A percentile compares a stretch with the other conserved stretches of the same genome.
Evolutionary conservation across 2,329 filamentous ascomycete species (phyloP).

Genomic region (Nemania bipapillata): DNA sequence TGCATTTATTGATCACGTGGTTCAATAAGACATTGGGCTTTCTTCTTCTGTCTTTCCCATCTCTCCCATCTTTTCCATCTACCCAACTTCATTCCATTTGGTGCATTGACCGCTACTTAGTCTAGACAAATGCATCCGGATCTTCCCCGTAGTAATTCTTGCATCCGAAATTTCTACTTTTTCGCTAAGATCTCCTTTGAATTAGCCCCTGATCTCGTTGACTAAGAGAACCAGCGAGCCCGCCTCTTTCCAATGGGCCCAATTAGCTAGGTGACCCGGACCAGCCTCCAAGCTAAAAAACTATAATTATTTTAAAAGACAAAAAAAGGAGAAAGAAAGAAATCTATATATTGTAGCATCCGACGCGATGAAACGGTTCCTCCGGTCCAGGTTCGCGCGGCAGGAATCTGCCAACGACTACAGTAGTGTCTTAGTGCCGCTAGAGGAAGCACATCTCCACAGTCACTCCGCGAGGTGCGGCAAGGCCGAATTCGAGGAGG

Average conservation of each 20-base stretch:
- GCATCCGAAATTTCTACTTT: neutral
- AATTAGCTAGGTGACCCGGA: constrained; percentile 1
- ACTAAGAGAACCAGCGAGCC: constrained; percentile 12
- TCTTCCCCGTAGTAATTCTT: neutral
- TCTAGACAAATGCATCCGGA: neutral
- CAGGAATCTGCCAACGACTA: constrained; percentile 63
- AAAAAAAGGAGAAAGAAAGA: neutral
- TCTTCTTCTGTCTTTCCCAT: constrained; percentile 11
- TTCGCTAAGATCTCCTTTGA: neutral
- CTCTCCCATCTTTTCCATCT: neutral
- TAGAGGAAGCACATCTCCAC: constrained; percentile 67
- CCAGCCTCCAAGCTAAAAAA: constrained; percentile 26
- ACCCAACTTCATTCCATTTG: neutral
- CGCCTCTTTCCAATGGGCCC: constrained; percentile 27
- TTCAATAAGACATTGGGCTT: constrained; percentile 36
- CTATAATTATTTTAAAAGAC: no score
- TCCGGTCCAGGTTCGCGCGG: constrained; percentile 42
- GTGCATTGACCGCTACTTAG: neutral
- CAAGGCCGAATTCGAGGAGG: constrained; percentile 57
- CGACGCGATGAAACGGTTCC: constrained; percentile 29
- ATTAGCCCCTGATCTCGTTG: constrained; percentile 6
- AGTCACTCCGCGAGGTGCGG: constrained; percentile 64
- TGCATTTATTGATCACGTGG: constrained; percentile 42
- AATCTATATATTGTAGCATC: neutral
- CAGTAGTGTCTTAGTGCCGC: constrained; percentile 62